Percentiles rank a stretch among this genome's conserved stretches.
Evolutionary conservation across 2,329 filamentous ascomycete genomes (phyloP).

Genomic region (Parasarocladium wereldwijsianum): DNA sequence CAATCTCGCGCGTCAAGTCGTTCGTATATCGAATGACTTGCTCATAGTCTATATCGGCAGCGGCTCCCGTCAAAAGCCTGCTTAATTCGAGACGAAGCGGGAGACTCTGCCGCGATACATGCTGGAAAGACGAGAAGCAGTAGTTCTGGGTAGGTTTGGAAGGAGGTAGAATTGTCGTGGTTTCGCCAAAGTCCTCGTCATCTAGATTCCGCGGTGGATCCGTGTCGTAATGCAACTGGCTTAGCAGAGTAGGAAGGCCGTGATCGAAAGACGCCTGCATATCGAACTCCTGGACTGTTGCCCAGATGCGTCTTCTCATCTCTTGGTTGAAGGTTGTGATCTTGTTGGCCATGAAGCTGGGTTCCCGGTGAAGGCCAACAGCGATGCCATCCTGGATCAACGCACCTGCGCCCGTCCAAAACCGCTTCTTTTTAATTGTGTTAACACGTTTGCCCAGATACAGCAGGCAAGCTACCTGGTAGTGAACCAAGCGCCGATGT

Average conservation of each 20-base stretch:
- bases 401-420: slow-evolving; percentile 42
- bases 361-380: slow-evolving; percentile 44
- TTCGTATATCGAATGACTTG: slow-evolving; percentile 47
- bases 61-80: slow-evolving; percentile 37
- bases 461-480: slow-evolving; percentile 43
- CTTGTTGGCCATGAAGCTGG: slow-evolving; percentile 36
- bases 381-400: slow-evolving; percentile 43
- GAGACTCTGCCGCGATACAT: slow-evolving; percentile 40
- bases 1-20: slow-evolving; percentile 45
- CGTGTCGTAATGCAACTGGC: slow-evolving; percentile 40
- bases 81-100: slow-evolving; percentile 41
- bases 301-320: slow-evolving; percentile 46
- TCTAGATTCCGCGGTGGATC: slow-evolving; percentile 42
- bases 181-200: slow-evolving; percentile 41
- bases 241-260: slow-evolving; percentile 41
- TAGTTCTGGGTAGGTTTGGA: slow-evolving; percentile 38
- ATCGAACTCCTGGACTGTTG: slow-evolving; percentile 46
- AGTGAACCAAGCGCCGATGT: slow-evolving; percentile 44
- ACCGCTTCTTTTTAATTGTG: slow-evolving; percentile 49
- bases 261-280: slow-evolving; percentile 48
- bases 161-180: slow-evolving; percentile 32
- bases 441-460: slow-evolving; percentile 48
- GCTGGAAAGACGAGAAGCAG: slow-evolving; percentile 44
- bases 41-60: slow-evolving; percentile 43
- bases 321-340: slow-evolving; percentile 46